A percentile compares a stretch with the other conserved stretches of the same genome.
Evolutionary conservation across 768 basidiomycete species (phyloP).

Genomic region (Pilatotrama ljubarskyi): DNA sequence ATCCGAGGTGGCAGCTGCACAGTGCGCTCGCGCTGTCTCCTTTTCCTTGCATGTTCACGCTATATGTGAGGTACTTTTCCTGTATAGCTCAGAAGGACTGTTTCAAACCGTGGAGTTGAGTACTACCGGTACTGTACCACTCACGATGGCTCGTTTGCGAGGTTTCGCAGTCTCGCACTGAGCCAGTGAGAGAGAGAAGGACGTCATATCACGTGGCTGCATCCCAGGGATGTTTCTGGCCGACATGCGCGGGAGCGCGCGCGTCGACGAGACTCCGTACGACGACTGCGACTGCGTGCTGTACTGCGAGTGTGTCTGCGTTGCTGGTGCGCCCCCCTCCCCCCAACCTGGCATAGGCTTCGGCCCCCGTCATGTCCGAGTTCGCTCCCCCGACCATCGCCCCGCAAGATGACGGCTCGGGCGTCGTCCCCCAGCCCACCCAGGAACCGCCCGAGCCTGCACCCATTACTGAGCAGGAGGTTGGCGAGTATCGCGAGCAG

Average conservation of each 20-base stretch:
- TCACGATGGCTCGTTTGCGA: no score
- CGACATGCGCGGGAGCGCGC: neutral
- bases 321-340: neutral
- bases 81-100: no score
- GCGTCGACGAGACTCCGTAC: neutral
- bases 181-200: neutral
- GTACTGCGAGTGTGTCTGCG: neutral
- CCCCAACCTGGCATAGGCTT: neutral
- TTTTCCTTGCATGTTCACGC: no score
- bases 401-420: conserved; percentile 40
- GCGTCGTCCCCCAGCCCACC: conserved; percentile 23
- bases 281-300: neutral
- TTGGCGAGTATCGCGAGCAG: conserved; percentile 93
- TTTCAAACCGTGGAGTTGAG: no score
- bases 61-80: no score
- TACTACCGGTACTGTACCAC: no score
- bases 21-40: no score
- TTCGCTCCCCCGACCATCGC: conserved; percentile 33
- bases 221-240: neutral
- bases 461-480: conserved; percentile 88
- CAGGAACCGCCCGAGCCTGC: conserved; percentile 55
- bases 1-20: no score
- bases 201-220: conserved; percentile 10
- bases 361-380: conserved; percentile 28
- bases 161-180: no score